Percentiles rank a stretch among this genome's conserved stretches.
phyloP scores from a whole-genome alignment of 129 eudicot genomes.

The Glebionis coronaria region DNA sequence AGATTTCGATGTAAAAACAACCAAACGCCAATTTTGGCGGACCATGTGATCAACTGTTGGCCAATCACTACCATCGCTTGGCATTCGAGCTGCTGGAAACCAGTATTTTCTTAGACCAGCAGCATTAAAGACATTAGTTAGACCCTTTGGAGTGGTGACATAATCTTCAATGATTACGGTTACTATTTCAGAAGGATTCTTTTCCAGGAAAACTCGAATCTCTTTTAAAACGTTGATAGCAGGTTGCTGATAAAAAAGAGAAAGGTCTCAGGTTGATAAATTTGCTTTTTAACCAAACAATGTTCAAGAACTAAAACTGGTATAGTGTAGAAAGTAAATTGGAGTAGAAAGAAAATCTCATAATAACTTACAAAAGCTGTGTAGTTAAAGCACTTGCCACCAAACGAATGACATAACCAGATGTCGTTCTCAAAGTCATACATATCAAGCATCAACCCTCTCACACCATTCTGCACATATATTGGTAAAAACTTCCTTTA shows the following conservation, averaged over 20 bases:
- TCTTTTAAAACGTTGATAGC: slow-evolving; percentile 79
- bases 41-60: slow-evolving; percentile 89
- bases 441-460: slow-evolving; percentile 92
- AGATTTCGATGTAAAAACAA: slow-evolving; percentile 87
- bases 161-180: slow-evolving; percentile 92
- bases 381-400: slow-evolving; percentile 72
- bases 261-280: background rate
- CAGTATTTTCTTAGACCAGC: slow-evolving; percentile 80
- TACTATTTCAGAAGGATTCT: slow-evolving; percentile 77
- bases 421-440: slow-evolving; percentile 77
- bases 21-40: slow-evolving; percentile 63
- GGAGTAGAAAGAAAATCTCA: background rate
- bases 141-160: slow-evolving; percentile 84
- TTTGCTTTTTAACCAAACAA: background rate
- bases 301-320: background rate
- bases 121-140: slow-evolving; percentile 68
- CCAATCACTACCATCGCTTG: slow-evolving; percentile 83
- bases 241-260: slow-evolving; percentile 55
- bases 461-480: slow-evolving; percentile 68
- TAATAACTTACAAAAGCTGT: slow-evolving; percentile 79
- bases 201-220: slow-evolving; percentile 58
- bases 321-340: slow-evolving; percentile 6
- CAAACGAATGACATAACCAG: slow-evolving; percentile 89
- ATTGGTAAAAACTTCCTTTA: slow-evolving; percentile 22
- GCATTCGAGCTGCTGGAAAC: slow-evolving; percentile 91